Base-by-base conservation (phyloP, 225 moss, liverwort and hornwort genomes). In the Neckera pumila region DNA sequence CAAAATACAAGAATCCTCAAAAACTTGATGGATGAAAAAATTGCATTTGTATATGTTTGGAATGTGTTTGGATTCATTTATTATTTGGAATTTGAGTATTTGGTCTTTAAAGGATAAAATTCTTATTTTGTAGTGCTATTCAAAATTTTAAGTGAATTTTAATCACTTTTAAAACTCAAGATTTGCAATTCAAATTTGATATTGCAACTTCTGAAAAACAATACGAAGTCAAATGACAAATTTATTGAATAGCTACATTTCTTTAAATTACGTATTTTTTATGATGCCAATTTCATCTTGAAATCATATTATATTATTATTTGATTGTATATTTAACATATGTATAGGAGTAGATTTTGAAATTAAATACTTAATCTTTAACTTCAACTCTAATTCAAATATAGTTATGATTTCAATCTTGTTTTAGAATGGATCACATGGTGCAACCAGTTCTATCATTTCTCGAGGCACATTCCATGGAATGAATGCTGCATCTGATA, bases 391-490 rank as follows among this genome's bases (percentile, higher is more conserved):
- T 17, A 82, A 27, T 51, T 51, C 5, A 54, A 40, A 1, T 7
- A 3, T 16, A 34, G 3, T 63, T 12, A 63, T 17, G 12, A 66
- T 45, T 66, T 53, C 53, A 27, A 67, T 28, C 2, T 65, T 65
- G 17, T 8, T 26, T 82, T 57, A 95, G 77, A 97, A 93, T 70
- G 95, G 95, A 88, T 96, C 92, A 45, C 93, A 94, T 14, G 97
- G 95, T 81, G 90, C 90, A 42, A 98, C 96, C 64, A 98, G 89
- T 82, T 96, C 97, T 38, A 96, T 89, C 57, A 96, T 95, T 85
- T 98, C 95, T 53, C 90, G 87, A 36, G 96, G 93, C 20, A 93
- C 91, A 81, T 92, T 87, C 85, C 93, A 94, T 51, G 89, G 83
- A 66, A 92, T 92, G 17, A 93, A 92, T 27, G 95, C 81, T 64